phyloP scores from a whole-genome alignment of 371 early-diverging fungal species.

The Fennellomyces sp. region DNA sequence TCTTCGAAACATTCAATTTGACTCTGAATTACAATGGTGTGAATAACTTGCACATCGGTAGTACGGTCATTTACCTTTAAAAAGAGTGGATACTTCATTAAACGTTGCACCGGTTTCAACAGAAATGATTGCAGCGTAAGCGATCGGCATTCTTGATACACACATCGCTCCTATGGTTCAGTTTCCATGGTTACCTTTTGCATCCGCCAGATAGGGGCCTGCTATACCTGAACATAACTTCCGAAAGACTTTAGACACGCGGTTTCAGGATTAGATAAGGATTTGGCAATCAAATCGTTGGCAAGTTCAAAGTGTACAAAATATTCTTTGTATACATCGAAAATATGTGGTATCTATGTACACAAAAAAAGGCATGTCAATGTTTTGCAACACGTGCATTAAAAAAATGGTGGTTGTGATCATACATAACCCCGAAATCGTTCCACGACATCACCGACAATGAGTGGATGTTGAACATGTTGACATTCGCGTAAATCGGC shows the following conservation, averaged over 20 bases:
- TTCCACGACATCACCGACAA: slow-evolving; percentile 28
- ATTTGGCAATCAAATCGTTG: slow-evolving; percentile 24
- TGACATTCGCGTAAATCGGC: slow-evolving; percentile 31
- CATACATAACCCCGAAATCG: slow-evolving; percentile 31
- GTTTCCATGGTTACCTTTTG: too few relatives aligned
- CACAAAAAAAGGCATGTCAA: background rate
- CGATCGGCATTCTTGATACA: slow-evolving; percentile 34
- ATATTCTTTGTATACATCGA: slow-evolving; percentile 23
- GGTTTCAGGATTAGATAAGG: slow-evolving; percentile 13
- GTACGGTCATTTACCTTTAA: slow-evolving; percentile 30
- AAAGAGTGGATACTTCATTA: slow-evolving; percentile 49
- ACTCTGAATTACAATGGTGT: slow-evolving; percentile 4
- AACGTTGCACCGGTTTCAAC: slow-evolving; percentile 42
- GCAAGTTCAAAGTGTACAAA: slow-evolving; percentile 43
- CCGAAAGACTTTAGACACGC: slow-evolving; percentile 27
- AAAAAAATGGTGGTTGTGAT: too few relatives aligned
- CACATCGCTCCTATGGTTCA: slow-evolving; percentile 25
- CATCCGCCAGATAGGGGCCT: too few relatives aligned
- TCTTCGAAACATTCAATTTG: slow-evolving; percentile 6
- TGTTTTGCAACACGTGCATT: too few relatives aligned
- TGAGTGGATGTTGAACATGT: slow-evolving; percentile 19
- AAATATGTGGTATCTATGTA: slow-evolving; percentile 9
- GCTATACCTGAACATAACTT: slow-evolving; percentile 28
- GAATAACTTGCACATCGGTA: background rate
- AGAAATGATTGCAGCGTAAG: slow-evolving; percentile 40